Evolutionary conservation across 148 eudicot species (phyloP).

Genomic region (Rhododendron griersonianum): DNA sequence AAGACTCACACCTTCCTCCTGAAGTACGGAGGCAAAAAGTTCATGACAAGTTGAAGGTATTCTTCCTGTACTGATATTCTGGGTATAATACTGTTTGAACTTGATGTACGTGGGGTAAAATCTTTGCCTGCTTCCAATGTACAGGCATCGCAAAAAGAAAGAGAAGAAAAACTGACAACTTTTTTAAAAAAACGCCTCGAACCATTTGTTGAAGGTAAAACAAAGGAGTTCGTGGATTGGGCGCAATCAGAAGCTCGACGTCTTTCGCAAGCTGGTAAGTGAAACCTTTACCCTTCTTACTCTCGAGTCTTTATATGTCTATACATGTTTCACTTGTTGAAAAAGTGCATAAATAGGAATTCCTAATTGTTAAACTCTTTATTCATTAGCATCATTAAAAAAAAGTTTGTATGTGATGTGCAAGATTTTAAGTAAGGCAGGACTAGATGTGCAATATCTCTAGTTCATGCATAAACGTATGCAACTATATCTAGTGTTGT

Average conservation of each 20-base stretch:
- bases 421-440: background rate
- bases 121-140: constrained; percentile 7
- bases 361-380: background rate
- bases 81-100: background rate
- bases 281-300: background rate
- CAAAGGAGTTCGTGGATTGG: constrained; percentile 65
- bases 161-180: constrained; percentile 66
- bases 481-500: background rate
- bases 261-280: constrained; percentile 82
- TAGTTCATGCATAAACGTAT: background rate
- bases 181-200: constrained; percentile 64
- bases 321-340: background rate
- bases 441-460: background rate
- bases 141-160: constrained; percentile 71
- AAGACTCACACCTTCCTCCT: constrained; percentile 49
- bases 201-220: constrained; percentile 67
- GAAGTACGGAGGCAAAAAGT: constrained; percentile 60
- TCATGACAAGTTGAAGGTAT: constrained; percentile 77
- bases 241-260: constrained; percentile 70
- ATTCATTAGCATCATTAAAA: background rate
- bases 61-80: background rate
- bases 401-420: background rate
- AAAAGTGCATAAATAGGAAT: background rate
- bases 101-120: background rate
- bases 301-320: background rate